A percentile compares a stretch with the other conserved stretches of the same genome.
These are phyloP conservation scores for Penicillium chermesinum DNA, from an alignment of 495 filamentous ascomycete species.

Conservation along the genomic window DNA sequence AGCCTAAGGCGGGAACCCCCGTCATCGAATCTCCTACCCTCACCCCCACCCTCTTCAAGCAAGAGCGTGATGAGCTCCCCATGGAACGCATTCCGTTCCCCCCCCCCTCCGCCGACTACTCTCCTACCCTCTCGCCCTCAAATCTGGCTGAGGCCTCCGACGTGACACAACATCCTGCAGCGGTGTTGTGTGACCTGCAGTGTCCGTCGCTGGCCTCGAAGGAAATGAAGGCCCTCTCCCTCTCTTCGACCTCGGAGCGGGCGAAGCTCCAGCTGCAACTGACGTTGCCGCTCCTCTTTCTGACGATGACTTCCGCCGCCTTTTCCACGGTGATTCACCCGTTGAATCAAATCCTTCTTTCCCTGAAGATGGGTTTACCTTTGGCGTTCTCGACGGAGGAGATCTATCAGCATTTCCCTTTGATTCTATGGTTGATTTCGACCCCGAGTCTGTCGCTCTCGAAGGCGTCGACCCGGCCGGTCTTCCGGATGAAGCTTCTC, in stretches of 20 bases:
- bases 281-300: conserved; percentile 52
- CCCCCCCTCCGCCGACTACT: conserved; percentile 46
- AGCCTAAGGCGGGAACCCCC: conserved; percentile 33
- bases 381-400: conserved; percentile 55
- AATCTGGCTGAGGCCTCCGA: conserved; percentile 68
- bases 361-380: conserved; percentile 71
- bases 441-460: conserved; percentile 53
- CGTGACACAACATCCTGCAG: conserved; percentile 99
- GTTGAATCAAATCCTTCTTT: conserved; percentile 65
- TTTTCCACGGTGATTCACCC: conserved; percentile 67
- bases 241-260: conserved; percentile 49
- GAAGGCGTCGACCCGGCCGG: conserved; percentile 45
- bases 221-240: conserved; percentile 48
- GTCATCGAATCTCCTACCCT: conserved; percentile 41
- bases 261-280: conserved; percentile 38
- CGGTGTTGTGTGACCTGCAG: conserved; percentile 99
- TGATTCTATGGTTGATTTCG: conserved; percentile 82
- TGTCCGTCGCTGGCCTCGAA: conserved; percentile 82
- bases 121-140: conserved; percentile 45
- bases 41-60: conserved; percentile 50
- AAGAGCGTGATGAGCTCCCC: conserved; percentile 49
- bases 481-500: conserved; percentile 54
- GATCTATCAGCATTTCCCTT: conserved; percentile 63
- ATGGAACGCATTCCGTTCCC: conserved; percentile 47
- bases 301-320: conserved; percentile 63